phyloP scores from a whole-genome alignment of 495 filamentous ascomycete species.

The Annulohypoxylon maeteangense region DNA sequence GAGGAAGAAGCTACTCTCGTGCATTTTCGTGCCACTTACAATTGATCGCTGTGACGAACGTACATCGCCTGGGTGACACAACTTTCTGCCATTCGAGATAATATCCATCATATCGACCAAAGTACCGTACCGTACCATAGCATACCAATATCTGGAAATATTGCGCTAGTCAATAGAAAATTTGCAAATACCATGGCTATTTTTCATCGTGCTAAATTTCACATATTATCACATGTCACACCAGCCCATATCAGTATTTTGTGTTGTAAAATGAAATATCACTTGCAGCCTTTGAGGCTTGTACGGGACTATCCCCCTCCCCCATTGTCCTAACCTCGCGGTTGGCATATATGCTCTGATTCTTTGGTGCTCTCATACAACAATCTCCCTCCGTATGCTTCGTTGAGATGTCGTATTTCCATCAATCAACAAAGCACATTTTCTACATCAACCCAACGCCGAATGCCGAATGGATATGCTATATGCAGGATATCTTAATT shows the following conservation, averaged over 20 bases:
- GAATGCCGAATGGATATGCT: slow-evolving; percentile 33
- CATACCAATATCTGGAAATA: too few species aligned
- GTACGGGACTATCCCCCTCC: slow-evolving; percentile 4
- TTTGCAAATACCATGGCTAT: not conserved
- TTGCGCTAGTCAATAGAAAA: too few species aligned
- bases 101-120: too few species aligned
- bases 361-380: slow-evolving; percentile 8
- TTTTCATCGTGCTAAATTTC: not conserved
- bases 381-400: slow-evolving; percentile 14
- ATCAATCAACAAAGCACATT: slow-evolving; percentile 4
- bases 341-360: slow-evolving; percentile 17
- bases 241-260: not conserved
- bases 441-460: slow-evolving; percentile 28
- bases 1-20: slow-evolving; percentile 52
- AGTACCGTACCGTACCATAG: not conserved
- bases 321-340: slow-evolving; percentile 21
- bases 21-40: too few species aligned
- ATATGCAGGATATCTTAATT: slow-evolving; percentile 39
- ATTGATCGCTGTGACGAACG: too few species aligned
- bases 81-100: too few species aligned
- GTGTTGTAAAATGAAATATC: slow-evolving; percentile 32
- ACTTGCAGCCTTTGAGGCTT: slow-evolving; percentile 32
- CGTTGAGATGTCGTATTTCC: slow-evolving; percentile 21
- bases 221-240: not conserved
- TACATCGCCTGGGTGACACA: too few species aligned